Conservation (phyloP, 257 asterid species). For the Schizonepeta tenuifolia region DNA sequence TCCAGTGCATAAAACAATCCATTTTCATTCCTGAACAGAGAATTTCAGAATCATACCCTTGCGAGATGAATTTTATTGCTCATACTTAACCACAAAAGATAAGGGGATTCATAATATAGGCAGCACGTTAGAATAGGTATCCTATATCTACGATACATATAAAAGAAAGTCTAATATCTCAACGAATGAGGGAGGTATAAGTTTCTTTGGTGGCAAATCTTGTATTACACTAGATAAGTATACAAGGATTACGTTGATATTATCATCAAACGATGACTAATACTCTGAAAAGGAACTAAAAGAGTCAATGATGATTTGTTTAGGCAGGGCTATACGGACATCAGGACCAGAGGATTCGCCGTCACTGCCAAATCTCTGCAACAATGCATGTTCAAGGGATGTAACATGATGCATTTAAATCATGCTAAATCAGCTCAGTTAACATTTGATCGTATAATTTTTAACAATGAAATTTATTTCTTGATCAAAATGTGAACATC, state of each 20-base stretch:
- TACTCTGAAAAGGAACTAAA: background rate
- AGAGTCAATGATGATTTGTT: background rate
- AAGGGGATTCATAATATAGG: background rate
- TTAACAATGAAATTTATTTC: background rate
- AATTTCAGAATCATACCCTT: conserved; percentile 30
- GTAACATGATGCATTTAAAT: conserved; percentile 1
- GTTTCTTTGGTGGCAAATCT: background rate
- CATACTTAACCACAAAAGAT: conserved; percentile 8
- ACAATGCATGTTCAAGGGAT: background rate
- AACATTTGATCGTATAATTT: background rate
- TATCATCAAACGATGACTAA: background rate
- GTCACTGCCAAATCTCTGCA: background rate
- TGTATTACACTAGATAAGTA: background rate
- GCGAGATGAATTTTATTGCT: conserved; percentile 3
- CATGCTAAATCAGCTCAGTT: conserved; percentile 4
- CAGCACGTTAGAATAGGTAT: background rate
- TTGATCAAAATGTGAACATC: background rate
- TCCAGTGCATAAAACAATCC: conserved; percentile 92
- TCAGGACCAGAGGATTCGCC: background rate
- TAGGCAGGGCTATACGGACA: background rate
- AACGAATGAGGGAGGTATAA: background rate
- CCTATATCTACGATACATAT: background rate
- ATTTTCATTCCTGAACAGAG: conserved; percentile 59
- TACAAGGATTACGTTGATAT: background rate
- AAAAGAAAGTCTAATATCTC: background rate